Evolutionary conservation across 139 green algal genomes (phyloP), one percentile per base, ranked within the genome.

Genomic region (Auxenochlorella pyrenoidosa): DNA sequence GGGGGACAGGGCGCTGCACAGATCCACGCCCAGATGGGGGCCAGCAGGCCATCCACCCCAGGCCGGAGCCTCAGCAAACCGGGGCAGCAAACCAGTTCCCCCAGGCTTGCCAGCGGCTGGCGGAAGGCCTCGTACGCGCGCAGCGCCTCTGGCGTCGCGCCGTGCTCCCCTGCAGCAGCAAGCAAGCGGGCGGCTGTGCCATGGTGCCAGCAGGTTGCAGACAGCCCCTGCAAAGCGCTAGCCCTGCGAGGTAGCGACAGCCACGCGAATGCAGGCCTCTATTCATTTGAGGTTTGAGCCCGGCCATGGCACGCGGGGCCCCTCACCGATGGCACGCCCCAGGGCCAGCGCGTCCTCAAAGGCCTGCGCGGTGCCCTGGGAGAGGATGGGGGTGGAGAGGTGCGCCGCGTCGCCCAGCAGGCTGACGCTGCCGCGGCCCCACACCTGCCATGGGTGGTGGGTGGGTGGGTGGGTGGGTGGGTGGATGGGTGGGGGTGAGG

Each of bases 331-430:
- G 24, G 83, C 83, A 32, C 60, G 38, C 16, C 60, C 85, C 75
- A 89, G 78, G 34, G 47, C 86, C 77, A 86, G 36, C 0, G 86
- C 86, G 38, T 89, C 86, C 38, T 86, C 78, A 60, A 86, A 81
- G 3, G 60, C 70, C 19, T 81, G 66, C 26, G 41, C 47, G n/a
- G 68, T 81, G 66, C 86, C 86, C 44, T 86, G 86, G 3, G 41
- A 24, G 47, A 86, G 65, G 36, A 85, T 30, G 19, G 86, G 86
- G 4, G 78, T 82, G 12, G 30, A 38, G 54, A 89, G 40, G 86
- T 89, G 86, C 8, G 86, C 86, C 10, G 86, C 86, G 38, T 89
- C 86, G 16, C 86, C 86, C 16, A 79, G 32, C 78, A 89, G 86
- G 22, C 66, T 86, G 16, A 83, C 44, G 21, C 77, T 38, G 60